phyloP scores from a whole-genome alignment of 2,329 filamentous ascomycete species.

The Neofusicoccum sp. region DNA sequence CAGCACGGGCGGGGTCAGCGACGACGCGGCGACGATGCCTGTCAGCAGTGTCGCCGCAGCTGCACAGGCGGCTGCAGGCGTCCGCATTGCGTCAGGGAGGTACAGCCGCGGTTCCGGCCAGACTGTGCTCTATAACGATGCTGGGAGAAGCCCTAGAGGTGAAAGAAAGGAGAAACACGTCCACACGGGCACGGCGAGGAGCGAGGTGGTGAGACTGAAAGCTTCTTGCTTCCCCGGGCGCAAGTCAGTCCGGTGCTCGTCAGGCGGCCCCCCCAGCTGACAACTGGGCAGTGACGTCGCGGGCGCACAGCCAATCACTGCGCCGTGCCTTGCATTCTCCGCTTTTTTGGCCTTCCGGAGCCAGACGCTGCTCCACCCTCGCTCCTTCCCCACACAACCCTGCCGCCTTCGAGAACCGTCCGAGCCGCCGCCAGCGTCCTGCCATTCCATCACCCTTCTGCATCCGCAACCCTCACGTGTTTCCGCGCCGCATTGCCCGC shows the following conservation, averaged over 20 bases:
- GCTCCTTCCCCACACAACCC: conserved; percentile 6
- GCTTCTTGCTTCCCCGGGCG: conserved; percentile 10
- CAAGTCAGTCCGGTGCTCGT: conserved; percentile 4
- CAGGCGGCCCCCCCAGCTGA: conserved; percentile 10
- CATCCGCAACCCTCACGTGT: neutral
- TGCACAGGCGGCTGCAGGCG: conserved; percentile 24
- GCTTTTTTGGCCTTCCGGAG: conserved; percentile 1
- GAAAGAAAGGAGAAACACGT: neutral
- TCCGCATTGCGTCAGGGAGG: conserved; percentile 29
- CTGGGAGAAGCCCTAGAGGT: neutral
- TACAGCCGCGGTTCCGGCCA: neutral
- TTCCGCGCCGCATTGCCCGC: neutral
- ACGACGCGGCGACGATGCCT: conserved; percentile 48
- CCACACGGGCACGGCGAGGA: neutral
- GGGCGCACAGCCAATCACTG: conserved; percentile 24
- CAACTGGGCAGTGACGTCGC: conserved; percentile 13
- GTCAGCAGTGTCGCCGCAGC: conserved; percentile 39
- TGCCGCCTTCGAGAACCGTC: conserved; percentile 8
- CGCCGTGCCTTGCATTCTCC: conserved; percentile 31
- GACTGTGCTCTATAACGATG: neutral
- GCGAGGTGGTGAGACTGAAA: conserved; percentile 8
- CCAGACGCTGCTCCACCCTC: conserved; percentile 5
- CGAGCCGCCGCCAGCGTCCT: neutral
- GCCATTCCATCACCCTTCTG: neutral
- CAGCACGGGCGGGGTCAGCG: conserved; percentile 53